Percentiles rank a stretch among this genome's conserved stretches.
Evolutionary conservation across 2,329 filamentous ascomycete species (phyloP).

Genomic region (Penicillium sp.): DNA sequence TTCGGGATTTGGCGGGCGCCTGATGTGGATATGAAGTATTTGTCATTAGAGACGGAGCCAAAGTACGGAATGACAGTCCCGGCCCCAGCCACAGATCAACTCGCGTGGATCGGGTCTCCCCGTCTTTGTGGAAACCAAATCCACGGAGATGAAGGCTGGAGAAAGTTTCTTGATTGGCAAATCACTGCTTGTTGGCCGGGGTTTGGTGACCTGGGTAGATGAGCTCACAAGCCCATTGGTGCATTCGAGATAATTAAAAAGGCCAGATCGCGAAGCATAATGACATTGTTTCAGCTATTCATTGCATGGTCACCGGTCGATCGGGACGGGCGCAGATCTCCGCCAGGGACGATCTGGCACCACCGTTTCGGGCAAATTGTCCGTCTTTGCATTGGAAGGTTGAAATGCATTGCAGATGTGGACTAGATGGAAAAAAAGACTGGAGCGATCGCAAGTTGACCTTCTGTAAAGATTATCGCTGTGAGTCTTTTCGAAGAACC

Average conservation of each 20-base stretch:
- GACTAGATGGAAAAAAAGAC: too few species aligned
- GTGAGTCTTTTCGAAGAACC: too few species aligned
- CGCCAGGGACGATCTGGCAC: constrained; percentile 15
- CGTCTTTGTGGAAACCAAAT: constrained; percentile 6
- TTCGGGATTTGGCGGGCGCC: neutral
- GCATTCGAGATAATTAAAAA: neutral
- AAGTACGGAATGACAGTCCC: neutral
- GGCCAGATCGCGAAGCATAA: constrained; percentile 7
- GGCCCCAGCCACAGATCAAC: constrained; percentile 13
- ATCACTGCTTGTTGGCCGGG: too few species aligned
- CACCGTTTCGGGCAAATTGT: constrained; percentile 21
- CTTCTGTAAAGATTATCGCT: too few species aligned
- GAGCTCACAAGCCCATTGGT: neutral
- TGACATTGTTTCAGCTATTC: constrained; percentile 15
- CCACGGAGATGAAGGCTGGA: constrained; percentile 1
- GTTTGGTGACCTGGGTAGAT: too few species aligned
- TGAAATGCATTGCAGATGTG: constrained; percentile 8
- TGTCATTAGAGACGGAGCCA: constrained; percentile 2
- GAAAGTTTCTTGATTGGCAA: too few species aligned
- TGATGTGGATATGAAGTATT: constrained; percentile 4
- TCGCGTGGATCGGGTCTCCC: constrained; percentile 16
- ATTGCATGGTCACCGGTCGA: constrained; percentile 10
- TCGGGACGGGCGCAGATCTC: constrained; percentile 14
- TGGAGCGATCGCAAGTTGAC: too few species aligned
- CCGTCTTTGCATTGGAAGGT: constrained; percentile 17